Evolutionary conservation across 108 stramenopile genomes (phyloP).

Genomic region (Cylindrotheca closterium): DNA sequence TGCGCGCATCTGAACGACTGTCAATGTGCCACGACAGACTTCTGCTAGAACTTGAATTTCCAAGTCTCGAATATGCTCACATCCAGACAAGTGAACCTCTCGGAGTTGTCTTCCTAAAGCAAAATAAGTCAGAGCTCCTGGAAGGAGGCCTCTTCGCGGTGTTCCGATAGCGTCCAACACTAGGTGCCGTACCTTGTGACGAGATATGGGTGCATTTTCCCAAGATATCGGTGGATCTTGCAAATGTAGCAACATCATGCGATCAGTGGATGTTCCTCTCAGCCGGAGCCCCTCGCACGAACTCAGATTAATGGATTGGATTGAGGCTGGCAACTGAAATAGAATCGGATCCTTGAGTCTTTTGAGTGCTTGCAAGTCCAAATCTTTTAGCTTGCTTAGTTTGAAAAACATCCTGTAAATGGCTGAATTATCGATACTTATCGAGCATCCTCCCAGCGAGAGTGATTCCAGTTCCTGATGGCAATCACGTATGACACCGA

Average conservation of each 20-base stretch:
- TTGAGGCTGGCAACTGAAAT: conserved; percentile 3
- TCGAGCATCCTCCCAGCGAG: conserved; percentile 29
- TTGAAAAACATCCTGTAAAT: conserved; percentile 10
- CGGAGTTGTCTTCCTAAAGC: conserved; percentile 24
- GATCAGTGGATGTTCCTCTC: neutral
- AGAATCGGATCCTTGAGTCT: conserved; percentile 5
- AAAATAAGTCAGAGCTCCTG: conserved; percentile 20
- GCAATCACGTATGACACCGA: conserved; percentile 5
- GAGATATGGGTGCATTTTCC: conserved; percentile 1
- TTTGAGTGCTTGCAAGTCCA: conserved; percentile 21
- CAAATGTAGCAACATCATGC: neutral
- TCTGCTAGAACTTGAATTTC: conserved; percentile 30
- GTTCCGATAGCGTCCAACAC: conserved; percentile 15
- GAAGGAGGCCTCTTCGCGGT: conserved; percentile 16
- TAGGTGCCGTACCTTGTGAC: conserved; percentile 4
- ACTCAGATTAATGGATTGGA: conserved; percentile 21
- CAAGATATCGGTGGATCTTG: neutral
- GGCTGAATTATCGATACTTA: conserved; percentile 4
- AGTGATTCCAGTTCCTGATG: conserved; percentile 7
- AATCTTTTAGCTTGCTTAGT: conserved; percentile 11
- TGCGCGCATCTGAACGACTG: conserved; percentile 30
- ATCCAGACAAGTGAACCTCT: conserved; percentile 34
- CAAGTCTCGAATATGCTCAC: conserved; percentile 26
- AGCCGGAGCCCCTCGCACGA: conserved; percentile 11
- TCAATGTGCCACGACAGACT: conserved; percentile 26